These are phyloP conservation scores for Prunus kanzakura DNA, from an alignment of 306 rosid genomes.

Conservation along the genomic window DNA sequence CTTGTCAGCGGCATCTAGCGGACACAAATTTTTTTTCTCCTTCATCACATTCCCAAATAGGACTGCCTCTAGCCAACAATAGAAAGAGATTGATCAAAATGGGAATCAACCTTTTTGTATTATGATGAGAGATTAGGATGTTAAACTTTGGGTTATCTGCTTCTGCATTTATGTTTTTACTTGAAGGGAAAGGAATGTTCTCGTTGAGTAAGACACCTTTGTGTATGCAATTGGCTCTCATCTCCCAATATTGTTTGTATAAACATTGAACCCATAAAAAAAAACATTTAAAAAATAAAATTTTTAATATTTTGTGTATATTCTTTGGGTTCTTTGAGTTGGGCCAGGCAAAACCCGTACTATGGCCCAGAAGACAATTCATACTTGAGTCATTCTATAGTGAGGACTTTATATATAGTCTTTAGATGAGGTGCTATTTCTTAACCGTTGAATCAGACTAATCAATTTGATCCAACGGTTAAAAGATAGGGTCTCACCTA, in stretches of 20 bases:
- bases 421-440: fast-evolving
- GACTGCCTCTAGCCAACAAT: background rate
- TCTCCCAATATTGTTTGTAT: too few relatives aligned
- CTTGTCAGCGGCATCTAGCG: background rate
- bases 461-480: too few relatives aligned
- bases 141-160: background rate
- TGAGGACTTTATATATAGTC: fast-evolving
- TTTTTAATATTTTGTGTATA: too few relatives aligned
- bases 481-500: too few relatives aligned
- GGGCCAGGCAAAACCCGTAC: too few relatives aligned
- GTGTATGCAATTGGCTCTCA: too few relatives aligned
- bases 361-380: background rate
- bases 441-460: too few relatives aligned
- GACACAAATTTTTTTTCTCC: background rate
- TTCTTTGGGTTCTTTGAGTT: background rate
- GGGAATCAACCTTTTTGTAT: background rate
- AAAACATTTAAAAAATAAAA: too few relatives aligned
- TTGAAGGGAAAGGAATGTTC: background rate
- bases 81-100: background rate
- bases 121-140: background rate
- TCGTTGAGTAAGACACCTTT: background rate
- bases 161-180: background rate
- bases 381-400: background rate
- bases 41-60: background rate
- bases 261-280: too few relatives aligned